Evolutionary conservation across 305 asterid genomes (phyloP).

Genomic region (Fraxinus albicans): DNA sequence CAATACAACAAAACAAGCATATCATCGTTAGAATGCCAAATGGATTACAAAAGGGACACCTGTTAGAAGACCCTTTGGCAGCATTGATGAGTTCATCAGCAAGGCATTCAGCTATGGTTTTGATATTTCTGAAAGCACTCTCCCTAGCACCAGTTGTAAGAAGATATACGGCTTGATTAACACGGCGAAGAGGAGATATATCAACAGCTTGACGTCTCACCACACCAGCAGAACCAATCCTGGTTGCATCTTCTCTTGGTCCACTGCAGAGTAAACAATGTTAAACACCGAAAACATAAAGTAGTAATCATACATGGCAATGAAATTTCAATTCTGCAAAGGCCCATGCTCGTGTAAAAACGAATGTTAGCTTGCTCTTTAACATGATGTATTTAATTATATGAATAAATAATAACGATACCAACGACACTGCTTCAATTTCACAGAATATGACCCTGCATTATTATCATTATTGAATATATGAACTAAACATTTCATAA

Average conservation of each 20-base stretch:
- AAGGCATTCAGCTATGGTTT: constrained; percentile 49
- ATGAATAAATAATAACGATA: not conserved
- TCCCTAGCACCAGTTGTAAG: constrained; percentile 48
- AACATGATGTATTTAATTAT: not conserved
- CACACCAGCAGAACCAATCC: constrained; percentile 50
- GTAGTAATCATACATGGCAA: not conserved
- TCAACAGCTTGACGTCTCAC: constrained; percentile 51
- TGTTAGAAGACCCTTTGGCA: constrained; percentile 53
- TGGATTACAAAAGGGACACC: constrained; percentile 11
- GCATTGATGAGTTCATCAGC: constrained; percentile 54
- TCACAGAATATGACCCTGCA: not conserved
- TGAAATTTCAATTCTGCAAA: not conserved
- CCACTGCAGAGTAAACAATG: constrained; percentile 27
- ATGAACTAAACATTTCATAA: not conserved
- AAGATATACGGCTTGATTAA: constrained; percentile 38
- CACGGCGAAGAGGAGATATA: constrained; percentile 45
- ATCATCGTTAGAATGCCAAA: not conserved
- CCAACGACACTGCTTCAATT: not conserved
- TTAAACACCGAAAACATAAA: not conserved
- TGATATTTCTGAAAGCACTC: constrained; percentile 47
- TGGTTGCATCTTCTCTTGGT: constrained; percentile 51
- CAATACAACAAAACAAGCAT: not conserved
- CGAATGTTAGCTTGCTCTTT: not conserved
- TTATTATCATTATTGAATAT: not conserved
- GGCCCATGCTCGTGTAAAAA: not conserved